Percentiles rank a stretch among this genome's conserved stretches.
These are phyloP conservation scores for Puccinia horiana DNA, from an alignment of 1,284 basidiomycete genomes.

Conservation along the genomic window DNA sequence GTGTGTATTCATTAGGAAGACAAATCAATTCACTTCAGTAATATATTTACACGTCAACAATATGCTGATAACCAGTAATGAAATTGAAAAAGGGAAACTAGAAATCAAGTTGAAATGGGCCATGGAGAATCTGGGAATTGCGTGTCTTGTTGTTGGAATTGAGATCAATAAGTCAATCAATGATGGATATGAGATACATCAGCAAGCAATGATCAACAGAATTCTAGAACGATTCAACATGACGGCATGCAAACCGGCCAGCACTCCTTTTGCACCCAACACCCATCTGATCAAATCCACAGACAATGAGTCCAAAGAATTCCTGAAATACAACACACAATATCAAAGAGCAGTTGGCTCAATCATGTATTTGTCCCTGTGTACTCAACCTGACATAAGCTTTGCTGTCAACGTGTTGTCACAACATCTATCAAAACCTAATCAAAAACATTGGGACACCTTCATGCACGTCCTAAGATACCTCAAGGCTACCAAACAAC, in stretches of 20 bases:
- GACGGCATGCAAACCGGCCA: slow-evolving; percentile 9
- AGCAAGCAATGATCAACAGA: neutral
- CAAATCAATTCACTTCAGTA: neutral
- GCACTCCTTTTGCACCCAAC: neutral
- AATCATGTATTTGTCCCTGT: neutral
- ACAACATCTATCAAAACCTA: slow-evolving; percentile 13
- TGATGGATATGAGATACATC: neutral
- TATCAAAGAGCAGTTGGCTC: slow-evolving; percentile 8
- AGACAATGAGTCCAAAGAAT: neutral
- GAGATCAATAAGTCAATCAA: neutral
- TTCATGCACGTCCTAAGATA: slow-evolving; percentile 17
- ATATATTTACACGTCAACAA: slow-evolving; percentile 18
- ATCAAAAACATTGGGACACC: slow-evolving; percentile 4
- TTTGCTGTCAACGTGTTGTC: slow-evolving; percentile 7
- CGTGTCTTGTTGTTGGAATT: slow-evolving; percentile 6
- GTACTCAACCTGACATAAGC: slow-evolving; percentile 17
- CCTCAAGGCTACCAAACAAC: neutral
- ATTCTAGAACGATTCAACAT: neutral
- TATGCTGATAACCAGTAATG: neutral
- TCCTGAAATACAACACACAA: neutral
- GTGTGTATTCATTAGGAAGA: neutral
- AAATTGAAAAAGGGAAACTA: neutral
- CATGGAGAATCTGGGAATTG: slow-evolving; percentile 23
- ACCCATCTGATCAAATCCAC: neutral
- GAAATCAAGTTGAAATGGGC: neutral